Evolutionary conservation across 2,329 filamentous ascomycete genomes (phyloP), one percentile per base, ranked within the genome.

Genomic region (Sporothrix brasiliensis): DNA sequence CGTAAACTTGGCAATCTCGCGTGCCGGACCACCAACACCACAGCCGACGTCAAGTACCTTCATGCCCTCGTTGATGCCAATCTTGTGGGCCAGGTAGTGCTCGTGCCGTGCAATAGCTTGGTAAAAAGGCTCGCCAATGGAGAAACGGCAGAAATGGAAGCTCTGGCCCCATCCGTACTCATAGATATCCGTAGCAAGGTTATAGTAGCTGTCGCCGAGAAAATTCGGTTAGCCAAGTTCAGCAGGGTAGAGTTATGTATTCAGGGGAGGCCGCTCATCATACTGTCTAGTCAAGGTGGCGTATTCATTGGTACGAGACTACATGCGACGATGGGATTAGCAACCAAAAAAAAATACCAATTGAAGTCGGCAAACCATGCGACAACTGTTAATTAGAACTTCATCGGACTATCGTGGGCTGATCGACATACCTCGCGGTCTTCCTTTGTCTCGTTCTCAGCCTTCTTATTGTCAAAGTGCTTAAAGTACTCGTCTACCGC

Each of bases 61-160:
- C 90, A 95, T 94, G 77, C 89, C 89, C 78, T 94, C 90, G 80
- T 91, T 88, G 78, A 99, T 89, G 74, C 90, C 89, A 80, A 97
- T 97, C 80, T 89, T 88, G 81, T 94, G 89, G 61, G 95, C 95
- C 41, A 99, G 91, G 84, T 97, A 98, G 85, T 99, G 95, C 84
- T 99, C 95, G 79, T 99, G 95, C 71, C 95, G 91, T 75, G 94
- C 92, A 81, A 98, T 94, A 73, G 94, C 94, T 82, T 96, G 92
- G 81, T 88, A 85, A 84, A 98, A 98, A 68, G 89, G 84, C 83
- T 99, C 95, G 78, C 91, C 91, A 75, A 89, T 84, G 69, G 92
- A 91, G 82, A 94, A 97, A 74, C 94, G 93, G 83, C 92, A 97
- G 87, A 99, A 98, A 83, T 99, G 94, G 87, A 99, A 99, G 66